Percentiles rank a stretch among this genome's conserved stretches.
These are phyloP conservation scores for Ogataea parapolymorpha DNA, from an alignment of 805 yeast genomes.

Conservation along the genomic window DNA sequence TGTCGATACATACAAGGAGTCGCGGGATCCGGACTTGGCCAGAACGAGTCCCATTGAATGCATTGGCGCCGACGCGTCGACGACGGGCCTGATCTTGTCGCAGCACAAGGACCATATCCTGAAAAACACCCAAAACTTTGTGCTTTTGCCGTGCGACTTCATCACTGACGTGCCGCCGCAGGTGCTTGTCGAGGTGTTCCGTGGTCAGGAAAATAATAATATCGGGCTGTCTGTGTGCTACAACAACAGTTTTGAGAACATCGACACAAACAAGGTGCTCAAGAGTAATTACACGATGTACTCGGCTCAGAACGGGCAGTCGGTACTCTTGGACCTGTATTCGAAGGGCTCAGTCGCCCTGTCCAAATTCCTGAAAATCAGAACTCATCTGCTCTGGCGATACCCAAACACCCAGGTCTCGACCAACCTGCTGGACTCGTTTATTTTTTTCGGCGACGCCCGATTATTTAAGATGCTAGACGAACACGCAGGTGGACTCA, in stretches of 20 bases:
- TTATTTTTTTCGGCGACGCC: conserved; percentile 61
- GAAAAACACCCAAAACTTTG: conserved; percentile 47
- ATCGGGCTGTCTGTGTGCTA: conserved; percentile 77
- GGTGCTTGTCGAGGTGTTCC: conserved; percentile 75
- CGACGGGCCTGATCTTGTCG: conserved; percentile 63
- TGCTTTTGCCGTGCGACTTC: conserved; percentile 92
- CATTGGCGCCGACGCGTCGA: conserved; percentile 42
- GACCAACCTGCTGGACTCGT: conserved; percentile 68
- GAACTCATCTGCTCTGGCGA: conserved; percentile 89
- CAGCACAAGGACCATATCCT: conserved; percentile 41
- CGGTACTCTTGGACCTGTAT: conserved; percentile 64
- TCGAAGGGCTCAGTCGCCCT: conserved; percentile 65
- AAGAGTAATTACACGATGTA: conserved; percentile 67
- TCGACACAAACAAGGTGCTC: conserved; percentile 67
- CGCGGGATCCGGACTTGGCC: conserved; percentile 35
- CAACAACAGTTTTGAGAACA: conserved; percentile 66
- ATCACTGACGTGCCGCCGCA: conserved; percentile 91
- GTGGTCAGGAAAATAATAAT: conserved; percentile 65
- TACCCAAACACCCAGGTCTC: conserved; percentile 77
- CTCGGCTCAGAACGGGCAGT: conserved; percentile 42
- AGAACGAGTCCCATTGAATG: conserved; percentile 38
- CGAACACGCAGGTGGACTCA: conserved; percentile 28
- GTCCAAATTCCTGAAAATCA: conserved; percentile 66
- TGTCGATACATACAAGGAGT: conserved; percentile 44
- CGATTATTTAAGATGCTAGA: conserved; percentile 51